Base-by-base conservation (phyloP, 2,329 filamentous ascomycete genomes). In the Pseudopithomyces maydicus region DNA sequence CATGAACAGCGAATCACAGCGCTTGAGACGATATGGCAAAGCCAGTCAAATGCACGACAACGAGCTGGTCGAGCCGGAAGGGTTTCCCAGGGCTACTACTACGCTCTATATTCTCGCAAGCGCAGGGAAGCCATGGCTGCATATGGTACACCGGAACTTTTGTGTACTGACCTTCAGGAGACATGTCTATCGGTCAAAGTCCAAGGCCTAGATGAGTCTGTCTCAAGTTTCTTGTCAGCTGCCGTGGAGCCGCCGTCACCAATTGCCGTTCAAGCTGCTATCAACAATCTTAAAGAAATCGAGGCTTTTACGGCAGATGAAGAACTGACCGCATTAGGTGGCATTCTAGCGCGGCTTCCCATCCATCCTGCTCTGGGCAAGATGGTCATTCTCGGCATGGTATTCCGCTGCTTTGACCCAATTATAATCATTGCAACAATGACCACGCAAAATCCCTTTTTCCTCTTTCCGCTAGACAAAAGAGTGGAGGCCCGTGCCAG, bases 321-420 rank as follows among this genome's bases (percentile, higher is more conserved):
- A 44, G 32, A 52, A n/a, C 33, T 56, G 33, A 52, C 54, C 35
- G 33, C 54, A 8, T 20, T 56, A 14, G 48, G 54, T 19, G 41
- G 33, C 12, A 8, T 56, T 11, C 41, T 55, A 6, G 41, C 46
- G 7, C 26, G 35, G 19, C 32, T 56, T 4, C 54, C 54, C 26
- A 48, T 52, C 11, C 48, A 52, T 17, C 48, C 54, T 38, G 48
- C 41, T 33, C 54, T 56, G 6, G 47, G 48, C 2, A 56, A 56
- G 22, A 52, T 56, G 54, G 42, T 52, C 3, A 14, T 56, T 14
- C 47, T 56, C n/a, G 54, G 54, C 6, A 44, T 56, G 29, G 46
- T 55, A n/a, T 55, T 56, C 47, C 54, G 42, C 19, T 56, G 54
- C 26, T 35, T 56, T 4, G 54, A 56, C 33, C 48, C 54, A 6